A percentile compares a stretch with the other conserved stretches of the same genome.
These are phyloP conservation scores for Nemania sp. DNA, from an alignment of 2,329 filamentous ascomycete species.

Conservation along the genomic window DNA sequence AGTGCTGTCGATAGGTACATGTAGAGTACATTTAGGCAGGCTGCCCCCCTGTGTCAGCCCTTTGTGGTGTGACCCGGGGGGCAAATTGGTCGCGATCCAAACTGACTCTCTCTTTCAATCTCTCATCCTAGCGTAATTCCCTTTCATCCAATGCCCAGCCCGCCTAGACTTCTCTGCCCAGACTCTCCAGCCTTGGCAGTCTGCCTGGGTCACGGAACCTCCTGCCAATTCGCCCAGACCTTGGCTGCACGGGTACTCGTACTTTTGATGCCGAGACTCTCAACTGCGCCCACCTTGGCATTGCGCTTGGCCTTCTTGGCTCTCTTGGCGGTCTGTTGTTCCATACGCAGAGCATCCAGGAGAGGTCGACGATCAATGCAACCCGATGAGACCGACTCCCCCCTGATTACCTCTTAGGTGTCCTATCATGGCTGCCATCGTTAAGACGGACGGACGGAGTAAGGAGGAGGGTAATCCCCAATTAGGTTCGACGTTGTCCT, in stretches of 20 bases:
- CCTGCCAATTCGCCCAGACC: constrained; percentile 12
- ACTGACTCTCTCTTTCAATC: constrained; percentile 7
- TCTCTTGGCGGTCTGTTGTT: constrained; percentile 19
- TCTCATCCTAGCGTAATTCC: no score
- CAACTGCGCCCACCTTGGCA: constrained; percentile 36
- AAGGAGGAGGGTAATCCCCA: no score
- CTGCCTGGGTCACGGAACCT: background rate
- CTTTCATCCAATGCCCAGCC: background rate
- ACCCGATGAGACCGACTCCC: background rate
- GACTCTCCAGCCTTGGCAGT: background rate
- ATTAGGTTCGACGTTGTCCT: no score
- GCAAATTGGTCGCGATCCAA: constrained; percentile 3
- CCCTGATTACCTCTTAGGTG: background rate
- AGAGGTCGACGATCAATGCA: constrained; percentile 2
- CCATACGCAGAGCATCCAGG: background rate
- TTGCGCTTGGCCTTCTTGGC: constrained; percentile 21
- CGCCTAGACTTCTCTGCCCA: constrained; percentile 8
- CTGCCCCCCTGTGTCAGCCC: no score
- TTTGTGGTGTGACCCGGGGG: no score
- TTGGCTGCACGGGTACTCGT: constrained; percentile 34
- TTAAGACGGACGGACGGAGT: no score
- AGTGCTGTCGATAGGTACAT: no score
- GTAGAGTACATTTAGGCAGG: no score
- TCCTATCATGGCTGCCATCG: no score
- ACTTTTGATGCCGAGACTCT: constrained; percentile 33